phyloP scores from a whole-genome alignment of 345 rosid genomes.

The Lumnitzera racemosa region DNA sequence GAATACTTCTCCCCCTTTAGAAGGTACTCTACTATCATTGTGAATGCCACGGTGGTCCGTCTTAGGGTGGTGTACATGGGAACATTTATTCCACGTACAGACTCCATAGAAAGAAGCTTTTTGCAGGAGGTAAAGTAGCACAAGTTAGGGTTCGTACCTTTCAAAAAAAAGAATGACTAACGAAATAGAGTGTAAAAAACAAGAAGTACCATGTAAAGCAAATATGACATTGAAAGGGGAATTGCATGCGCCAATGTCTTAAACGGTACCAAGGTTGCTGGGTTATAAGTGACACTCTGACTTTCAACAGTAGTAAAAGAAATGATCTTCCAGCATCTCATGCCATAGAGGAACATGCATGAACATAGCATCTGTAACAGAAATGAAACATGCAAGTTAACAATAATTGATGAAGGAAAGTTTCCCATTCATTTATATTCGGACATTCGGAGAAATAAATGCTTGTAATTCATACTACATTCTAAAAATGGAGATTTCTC shows the following conservation, averaged over 20 bases:
- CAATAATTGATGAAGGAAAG: background rate
- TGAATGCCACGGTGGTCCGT: conserved; percentile 61
- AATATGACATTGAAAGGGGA: conserved; percentile 44
- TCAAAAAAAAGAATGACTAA: background rate
- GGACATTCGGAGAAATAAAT: background rate
- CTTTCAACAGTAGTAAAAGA: conserved; percentile 35
- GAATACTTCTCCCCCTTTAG: conserved; percentile 50
- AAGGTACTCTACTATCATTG: conserved; percentile 59
- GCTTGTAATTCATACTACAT: background rate
- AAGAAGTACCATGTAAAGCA: conserved; percentile 29
- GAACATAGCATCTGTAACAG: conserved; percentile 38
- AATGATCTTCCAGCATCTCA: conserved; percentile 41
- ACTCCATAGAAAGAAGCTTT: conserved; percentile 72
- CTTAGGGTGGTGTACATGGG: conserved; percentile 81
- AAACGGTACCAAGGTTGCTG: conserved; percentile 26
- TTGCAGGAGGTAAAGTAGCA: conserved; percentile 2
- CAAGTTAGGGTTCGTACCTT: conserved; percentile 1
- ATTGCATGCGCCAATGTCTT: conserved; percentile 37
- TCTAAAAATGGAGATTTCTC: no score
- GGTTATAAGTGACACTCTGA: conserved; percentile 14
- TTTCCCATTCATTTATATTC: background rate
- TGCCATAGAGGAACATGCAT: conserved; percentile 35
- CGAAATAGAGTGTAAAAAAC: background rate
- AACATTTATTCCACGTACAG: conserved; percentile 65
- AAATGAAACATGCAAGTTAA: background rate